These are phyloP conservation scores for Tetrapisispora pingtungensis DNA, from an alignment of 805 yeast genomes.

Conservation along the genomic window DNA sequence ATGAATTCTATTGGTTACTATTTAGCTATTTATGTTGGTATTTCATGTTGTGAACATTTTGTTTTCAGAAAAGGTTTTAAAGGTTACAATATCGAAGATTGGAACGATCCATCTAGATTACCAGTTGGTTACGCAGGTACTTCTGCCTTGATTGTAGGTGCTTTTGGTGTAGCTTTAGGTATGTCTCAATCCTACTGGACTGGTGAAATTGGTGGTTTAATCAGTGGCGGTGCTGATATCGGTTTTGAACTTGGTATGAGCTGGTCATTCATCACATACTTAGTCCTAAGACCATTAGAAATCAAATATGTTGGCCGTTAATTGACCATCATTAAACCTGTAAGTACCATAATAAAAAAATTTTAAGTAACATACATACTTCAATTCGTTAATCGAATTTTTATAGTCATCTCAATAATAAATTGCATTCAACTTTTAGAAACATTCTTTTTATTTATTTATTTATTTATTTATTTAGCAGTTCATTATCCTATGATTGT, in stretches of 20 bases:
- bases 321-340: neutral
- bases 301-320: constrained; percentile 43
- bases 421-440: constrained; percentile 1
- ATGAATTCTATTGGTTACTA: constrained; percentile 90
- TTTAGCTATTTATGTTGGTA: constrained; percentile 73
- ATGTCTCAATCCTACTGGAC: constrained; percentile 79
- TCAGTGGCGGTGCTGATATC: constrained; percentile 74
- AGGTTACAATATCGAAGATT: constrained; percentile 54
- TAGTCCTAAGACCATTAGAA: constrained; percentile 54
- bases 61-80: constrained; percentile 55
- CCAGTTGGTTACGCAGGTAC: constrained; percentile 75
- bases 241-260: constrained; percentile 69
- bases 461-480: no score
- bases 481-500: no score
- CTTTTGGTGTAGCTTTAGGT: constrained; percentile 78
- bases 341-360: neutral
- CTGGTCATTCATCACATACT: constrained; percentile 54
- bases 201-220: constrained; percentile 53
- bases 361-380: neutral
- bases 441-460: neutral
- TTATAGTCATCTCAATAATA: neutral
- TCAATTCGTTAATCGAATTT: neutral
- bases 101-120: constrained; percentile 43
- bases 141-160: constrained; percentile 72
- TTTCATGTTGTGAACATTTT: constrained; percentile 69